These are phyloP conservation scores for Verticillium klebahnii DNA, from an alignment of 2,329 filamentous ascomycete species.

Conservation along the genomic window DNA sequence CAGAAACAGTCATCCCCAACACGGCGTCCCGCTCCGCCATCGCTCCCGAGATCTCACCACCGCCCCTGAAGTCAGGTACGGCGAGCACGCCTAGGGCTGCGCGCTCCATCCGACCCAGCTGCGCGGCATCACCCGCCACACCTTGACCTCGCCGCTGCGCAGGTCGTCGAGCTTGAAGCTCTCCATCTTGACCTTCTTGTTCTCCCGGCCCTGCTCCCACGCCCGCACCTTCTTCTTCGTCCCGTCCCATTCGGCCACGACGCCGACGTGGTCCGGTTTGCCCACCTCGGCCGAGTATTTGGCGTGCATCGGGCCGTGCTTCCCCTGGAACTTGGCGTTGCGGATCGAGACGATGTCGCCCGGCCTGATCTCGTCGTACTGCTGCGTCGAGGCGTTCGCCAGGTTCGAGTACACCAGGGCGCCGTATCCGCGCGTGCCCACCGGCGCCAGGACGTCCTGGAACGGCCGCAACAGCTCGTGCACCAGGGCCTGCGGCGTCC, in stretches of 20 bases:
- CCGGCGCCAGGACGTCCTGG: constrained; percentile 69
- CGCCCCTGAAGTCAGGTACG: neutral
- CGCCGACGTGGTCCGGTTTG: constrained; percentile 80
- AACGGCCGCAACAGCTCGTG: constrained; percentile 72
- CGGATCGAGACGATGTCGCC: constrained; percentile 92
- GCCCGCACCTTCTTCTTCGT: constrained; percentile 96
- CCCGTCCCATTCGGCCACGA: constrained; percentile 96
- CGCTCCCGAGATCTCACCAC: neutral
- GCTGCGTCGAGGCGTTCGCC: constrained; percentile 85
- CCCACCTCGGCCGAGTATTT: constrained; percentile 90
- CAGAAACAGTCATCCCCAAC: neutral
- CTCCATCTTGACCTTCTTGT: constrained; percentile 88
- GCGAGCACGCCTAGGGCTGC: constrained; percentile 40
- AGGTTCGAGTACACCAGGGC: constrained; percentile 92
- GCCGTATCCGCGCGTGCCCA: constrained; percentile 87
- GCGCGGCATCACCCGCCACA: constrained; percentile 92
- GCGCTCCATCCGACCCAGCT: constrained; percentile 88
- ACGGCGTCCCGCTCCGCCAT: neutral
- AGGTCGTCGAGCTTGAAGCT: constrained; percentile 92
- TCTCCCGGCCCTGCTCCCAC: constrained; percentile 94
- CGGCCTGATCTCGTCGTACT: constrained; percentile 87
- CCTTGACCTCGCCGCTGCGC: constrained; percentile 89
- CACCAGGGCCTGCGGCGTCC: constrained; percentile 73
- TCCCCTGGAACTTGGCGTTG: constrained; percentile 91
- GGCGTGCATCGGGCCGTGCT: constrained; percentile 90